A percentile compares a stretch with the other conserved stretches of the same genome.
These are phyloP conservation scores for Podospora bellae-mahoneyi DNA, from an alignment of 495 filamentous ascomycete genomes.

Conservation along the genomic window DNA sequence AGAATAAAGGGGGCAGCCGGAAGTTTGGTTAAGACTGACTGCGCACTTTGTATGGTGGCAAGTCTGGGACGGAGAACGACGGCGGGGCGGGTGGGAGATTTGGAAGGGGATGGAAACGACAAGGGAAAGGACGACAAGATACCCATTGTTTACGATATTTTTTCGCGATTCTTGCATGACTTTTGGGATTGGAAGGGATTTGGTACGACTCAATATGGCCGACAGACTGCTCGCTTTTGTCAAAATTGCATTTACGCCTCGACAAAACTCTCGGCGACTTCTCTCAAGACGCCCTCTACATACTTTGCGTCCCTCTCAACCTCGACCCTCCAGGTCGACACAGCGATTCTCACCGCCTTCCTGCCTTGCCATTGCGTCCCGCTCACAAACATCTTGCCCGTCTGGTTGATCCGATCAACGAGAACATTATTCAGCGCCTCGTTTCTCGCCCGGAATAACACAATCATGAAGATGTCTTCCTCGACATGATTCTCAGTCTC, in stretches of 20 bases:
- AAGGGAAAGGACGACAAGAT: not conserved
- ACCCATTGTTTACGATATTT: not conserved
- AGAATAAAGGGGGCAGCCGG: constrained; percentile 42
- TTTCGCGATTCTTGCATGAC: not conserved
- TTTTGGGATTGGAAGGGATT: not conserved
- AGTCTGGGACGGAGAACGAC: not conserved
- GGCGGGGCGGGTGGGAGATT: not conserved
- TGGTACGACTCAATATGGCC: not conserved
- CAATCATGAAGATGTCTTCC: constrained; percentile 63
- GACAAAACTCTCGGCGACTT: constrained; percentile 20
- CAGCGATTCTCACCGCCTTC: constrained; percentile 73
- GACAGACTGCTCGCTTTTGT: not conserved
- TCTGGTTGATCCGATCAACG: constrained; percentile 67
- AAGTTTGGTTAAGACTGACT: constrained; percentile 46
- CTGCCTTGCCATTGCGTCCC: constrained; percentile 72
- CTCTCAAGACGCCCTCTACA: constrained; percentile 47
- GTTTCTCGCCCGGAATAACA: constrained; percentile 76
- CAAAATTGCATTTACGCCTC: not conserved
- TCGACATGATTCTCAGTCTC: constrained; percentile 28
- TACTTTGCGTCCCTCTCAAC: constrained; percentile 53
- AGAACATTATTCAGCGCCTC: constrained; percentile 61
- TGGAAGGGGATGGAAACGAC: not conserved
- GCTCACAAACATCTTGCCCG: constrained; percentile 74
- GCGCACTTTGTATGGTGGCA: no score
- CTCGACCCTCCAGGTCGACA: constrained; percentile 76